Conservation (phyloP, 2,329 filamentous ascomycete genomes). For the Talaromyces sp. region DNA sequence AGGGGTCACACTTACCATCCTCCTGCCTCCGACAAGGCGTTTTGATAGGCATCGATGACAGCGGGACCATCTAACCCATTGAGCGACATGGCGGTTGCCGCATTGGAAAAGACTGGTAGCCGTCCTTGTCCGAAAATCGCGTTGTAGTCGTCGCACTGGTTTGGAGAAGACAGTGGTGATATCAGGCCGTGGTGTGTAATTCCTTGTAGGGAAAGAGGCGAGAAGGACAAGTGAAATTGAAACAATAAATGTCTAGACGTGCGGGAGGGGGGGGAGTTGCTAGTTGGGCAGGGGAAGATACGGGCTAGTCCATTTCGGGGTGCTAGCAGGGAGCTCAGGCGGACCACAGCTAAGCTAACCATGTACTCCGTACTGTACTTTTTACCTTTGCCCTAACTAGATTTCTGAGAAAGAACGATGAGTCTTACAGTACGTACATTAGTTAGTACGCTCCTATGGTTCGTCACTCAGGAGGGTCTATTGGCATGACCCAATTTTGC, state of each 20-base stretch:
- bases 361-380: not conserved
- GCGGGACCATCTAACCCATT: constrained; percentile 84
- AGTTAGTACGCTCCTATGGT: not conserved
- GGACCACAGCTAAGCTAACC: not conserved
- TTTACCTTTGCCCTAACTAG: not conserved
- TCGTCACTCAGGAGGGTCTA: not conserved
- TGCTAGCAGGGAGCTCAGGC: not conserved
- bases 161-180: not conserved
- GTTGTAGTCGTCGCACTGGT: not conserved
- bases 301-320: constrained; percentile 5
- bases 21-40: constrained; percentile 75
- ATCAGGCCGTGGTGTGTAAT: not conserved
- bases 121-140: not conserved
- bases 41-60: constrained; percentile 80
- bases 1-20: constrained; percentile 72
- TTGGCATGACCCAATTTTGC: not conserved
- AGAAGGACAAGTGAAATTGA: not conserved
- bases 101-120: constrained; percentile 29
- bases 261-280: constrained; percentile 10
- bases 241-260: not conserved
- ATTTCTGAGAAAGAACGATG: not conserved
- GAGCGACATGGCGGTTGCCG: constrained; percentile 70
- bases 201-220: not conserved
- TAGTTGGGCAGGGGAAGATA: constrained; percentile 5
- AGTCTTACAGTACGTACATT: not conserved